These are phyloP conservation scores for Carex scoparia DNA, from an alignment of 176 grass and related monocot genomes.

Conservation along the genomic window DNA sequence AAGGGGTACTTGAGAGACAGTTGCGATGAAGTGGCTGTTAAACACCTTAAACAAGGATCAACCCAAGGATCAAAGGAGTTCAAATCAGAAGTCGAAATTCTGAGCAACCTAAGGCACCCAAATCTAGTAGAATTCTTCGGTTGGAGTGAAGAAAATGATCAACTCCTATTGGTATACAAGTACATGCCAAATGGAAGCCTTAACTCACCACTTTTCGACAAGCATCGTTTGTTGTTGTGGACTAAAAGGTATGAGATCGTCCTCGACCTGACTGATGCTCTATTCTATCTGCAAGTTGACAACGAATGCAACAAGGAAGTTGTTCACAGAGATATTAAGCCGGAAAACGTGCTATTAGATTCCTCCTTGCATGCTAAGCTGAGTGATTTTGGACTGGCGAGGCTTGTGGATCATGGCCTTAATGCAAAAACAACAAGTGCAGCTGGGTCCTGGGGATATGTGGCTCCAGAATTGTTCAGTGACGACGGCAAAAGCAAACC, in stretches of 20 bases:
- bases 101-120: constrained; percentile 26
- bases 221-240: constrained; percentile 32
- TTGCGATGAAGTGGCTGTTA: constrained; percentile 27
- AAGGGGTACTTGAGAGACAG: constrained; percentile 9
- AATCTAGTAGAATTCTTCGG: constrained; percentile 45
- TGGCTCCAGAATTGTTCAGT: constrained; percentile 52
- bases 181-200: constrained; percentile 55
- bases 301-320: constrained; percentile 39
- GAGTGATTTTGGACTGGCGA: constrained; percentile 77
- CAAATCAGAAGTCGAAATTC: constrained; percentile 33
- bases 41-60: constrained; percentile 11
- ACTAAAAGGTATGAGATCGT: constrained; percentile 43
- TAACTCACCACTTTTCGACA: constrained; percentile 39
- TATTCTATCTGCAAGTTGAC: constrained; percentile 75
- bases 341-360: constrained; percentile 59
- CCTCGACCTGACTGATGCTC: constrained; percentile 37
- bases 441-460: constrained; percentile 53
- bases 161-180: constrained; percentile 41
- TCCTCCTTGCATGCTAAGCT: constrained; percentile 39
- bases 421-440: constrained; percentile 36
- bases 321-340: constrained; percentile 74
- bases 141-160: constrained; percentile 53
- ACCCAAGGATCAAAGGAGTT: constrained; percentile 35
- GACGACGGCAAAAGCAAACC: constrained; percentile 18
- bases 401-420: constrained; percentile 33